These are phyloP conservation scores for Botryotinia globosa DNA, from an alignment of 2,329 filamentous ascomycete genomes.

Conservation along the genomic window DNA sequence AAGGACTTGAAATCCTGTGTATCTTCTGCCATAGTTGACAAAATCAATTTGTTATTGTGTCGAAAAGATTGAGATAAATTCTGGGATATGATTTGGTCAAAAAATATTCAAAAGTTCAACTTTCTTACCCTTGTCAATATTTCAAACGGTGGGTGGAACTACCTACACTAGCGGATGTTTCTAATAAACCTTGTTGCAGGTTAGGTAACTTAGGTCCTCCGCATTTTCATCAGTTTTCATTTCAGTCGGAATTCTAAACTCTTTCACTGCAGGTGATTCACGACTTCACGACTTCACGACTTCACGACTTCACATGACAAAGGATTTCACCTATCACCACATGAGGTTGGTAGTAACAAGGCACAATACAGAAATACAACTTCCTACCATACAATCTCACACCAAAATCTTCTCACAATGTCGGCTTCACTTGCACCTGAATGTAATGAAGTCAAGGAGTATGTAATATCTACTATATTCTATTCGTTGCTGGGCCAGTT, in stretches of 20 bases:
- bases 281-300: not conserved
- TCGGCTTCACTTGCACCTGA: slow-evolving; percentile 92
- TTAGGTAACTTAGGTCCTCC: slow-evolving; percentile 11
- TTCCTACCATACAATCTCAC: not conserved
- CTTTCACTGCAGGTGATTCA: not conserved
- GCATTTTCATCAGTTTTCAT: slow-evolving; percentile 9
- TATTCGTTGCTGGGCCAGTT: not conserved
- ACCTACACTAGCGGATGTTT: not conserved
- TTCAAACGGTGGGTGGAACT: not conserved
- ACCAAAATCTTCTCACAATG: slow-evolving; percentile 53
- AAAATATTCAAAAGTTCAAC: slow-evolving; percentile 20
- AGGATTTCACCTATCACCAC: not conserved
- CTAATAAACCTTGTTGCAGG: slow-evolving; percentile 14
- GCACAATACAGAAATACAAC: not conserved
- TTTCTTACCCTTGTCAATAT: slow-evolving; percentile 11
- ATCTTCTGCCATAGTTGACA: slow-evolving; percentile 52
- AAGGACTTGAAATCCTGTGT: slow-evolving; percentile 72
- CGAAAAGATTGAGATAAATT: not conserved
- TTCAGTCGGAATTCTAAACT: not conserved
- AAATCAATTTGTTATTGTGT: not conserved
- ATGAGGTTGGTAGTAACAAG: not conserved
- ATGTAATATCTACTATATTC: slow-evolving; percentile 37
- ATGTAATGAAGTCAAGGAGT: slow-evolving; percentile 97
- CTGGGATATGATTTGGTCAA: slow-evolving; percentile 4
- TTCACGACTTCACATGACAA: slow-evolving; percentile 13